Evolutionary conservation across 2,329 filamentous ascomycete species (phyloP).

Genomic region (Neonectria sp.): DNA sequence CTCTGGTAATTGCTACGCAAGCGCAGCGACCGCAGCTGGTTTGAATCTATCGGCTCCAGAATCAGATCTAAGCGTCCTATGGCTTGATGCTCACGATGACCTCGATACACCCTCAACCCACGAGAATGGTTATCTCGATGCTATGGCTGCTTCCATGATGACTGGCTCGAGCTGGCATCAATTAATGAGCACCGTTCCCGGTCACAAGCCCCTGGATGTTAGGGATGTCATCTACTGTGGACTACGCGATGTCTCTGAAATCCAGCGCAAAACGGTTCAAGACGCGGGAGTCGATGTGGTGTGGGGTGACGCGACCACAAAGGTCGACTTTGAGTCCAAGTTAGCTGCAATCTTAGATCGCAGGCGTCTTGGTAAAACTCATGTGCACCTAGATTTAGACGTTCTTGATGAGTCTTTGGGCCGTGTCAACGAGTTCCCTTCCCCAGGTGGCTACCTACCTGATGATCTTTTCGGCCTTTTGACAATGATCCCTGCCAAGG

Average conservation of each 20-base stretch:
- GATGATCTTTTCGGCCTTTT: neutral
- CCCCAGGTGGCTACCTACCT: conserved; percentile 8
- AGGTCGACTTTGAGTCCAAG: neutral
- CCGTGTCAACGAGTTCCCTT: conserved; percentile 7
- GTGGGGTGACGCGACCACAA: neutral
- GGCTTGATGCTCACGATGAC: conserved; percentile 14
- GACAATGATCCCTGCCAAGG: conserved; percentile 1
- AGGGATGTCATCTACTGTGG: neutral
- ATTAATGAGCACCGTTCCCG: conserved; percentile 13
- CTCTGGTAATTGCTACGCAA: conserved; percentile 7
- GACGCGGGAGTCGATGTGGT: neutral
- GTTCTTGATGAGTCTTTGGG: conserved; percentile 17
- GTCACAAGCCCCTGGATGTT: neutral
- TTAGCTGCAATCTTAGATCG: neutral
- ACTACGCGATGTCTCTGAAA: neutral
- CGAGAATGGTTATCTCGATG: conserved; percentile 1
- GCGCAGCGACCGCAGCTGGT: neutral
- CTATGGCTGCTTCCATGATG: conserved; percentile 13
- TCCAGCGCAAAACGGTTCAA: neutral
- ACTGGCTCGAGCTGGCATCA: conserved; percentile 1
- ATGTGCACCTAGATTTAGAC: conserved; percentile 10
- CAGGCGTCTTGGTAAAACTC: neutral
- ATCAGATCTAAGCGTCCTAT: neutral
- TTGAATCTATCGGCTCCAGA: neutral
- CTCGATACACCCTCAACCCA: neutral